Conservation (phyloP, 1,139 yeast genomes). For the Pichia sp. region DNA sequence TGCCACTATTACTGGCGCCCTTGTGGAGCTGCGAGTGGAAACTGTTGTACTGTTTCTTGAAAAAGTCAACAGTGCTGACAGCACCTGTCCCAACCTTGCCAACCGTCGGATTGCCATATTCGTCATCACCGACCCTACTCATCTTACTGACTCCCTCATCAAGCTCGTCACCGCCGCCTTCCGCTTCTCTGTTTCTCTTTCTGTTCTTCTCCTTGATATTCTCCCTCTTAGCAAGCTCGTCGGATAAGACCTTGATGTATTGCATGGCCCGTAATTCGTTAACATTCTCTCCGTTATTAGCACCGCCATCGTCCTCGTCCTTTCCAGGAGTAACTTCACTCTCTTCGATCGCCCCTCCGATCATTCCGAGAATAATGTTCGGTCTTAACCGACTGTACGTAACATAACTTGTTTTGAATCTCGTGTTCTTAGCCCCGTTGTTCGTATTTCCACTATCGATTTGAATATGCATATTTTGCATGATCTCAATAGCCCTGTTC, state of each 20-base stretch:
- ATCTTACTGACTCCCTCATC: background rate
- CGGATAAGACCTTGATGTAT: conserved; percentile 4
- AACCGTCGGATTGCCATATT: background rate
- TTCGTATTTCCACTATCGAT: conserved; percentile 5
- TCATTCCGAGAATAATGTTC: no score
- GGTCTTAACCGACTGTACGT: background rate
- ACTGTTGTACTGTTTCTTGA: conserved; percentile 32
- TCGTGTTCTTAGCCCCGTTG: background rate
- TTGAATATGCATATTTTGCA: conserved; percentile 2
- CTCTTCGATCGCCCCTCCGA: no score
- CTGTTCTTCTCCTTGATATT: background rate
- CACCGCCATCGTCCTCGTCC: background rate
- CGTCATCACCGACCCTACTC: conserved; percentile 10
- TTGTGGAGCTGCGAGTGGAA: conserved; percentile 10
- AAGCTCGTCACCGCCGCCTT: conserved; percentile 6
- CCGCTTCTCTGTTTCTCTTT: background rate
- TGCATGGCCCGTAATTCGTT: conserved; percentile 11
- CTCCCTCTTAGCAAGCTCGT: background rate
- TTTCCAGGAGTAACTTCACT: no score
- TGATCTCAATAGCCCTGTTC: conserved; percentile 1
- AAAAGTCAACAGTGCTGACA: conserved; percentile 32
- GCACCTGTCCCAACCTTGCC: conserved; percentile 10
- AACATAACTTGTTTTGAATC: background rate
- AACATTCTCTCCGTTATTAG: background rate
- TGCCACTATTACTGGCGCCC: background rate